Evolutionary conservation across 192 early-diverging fungal genomes (phyloP).

Genomic region (Backusella liffmaniae): DNA sequence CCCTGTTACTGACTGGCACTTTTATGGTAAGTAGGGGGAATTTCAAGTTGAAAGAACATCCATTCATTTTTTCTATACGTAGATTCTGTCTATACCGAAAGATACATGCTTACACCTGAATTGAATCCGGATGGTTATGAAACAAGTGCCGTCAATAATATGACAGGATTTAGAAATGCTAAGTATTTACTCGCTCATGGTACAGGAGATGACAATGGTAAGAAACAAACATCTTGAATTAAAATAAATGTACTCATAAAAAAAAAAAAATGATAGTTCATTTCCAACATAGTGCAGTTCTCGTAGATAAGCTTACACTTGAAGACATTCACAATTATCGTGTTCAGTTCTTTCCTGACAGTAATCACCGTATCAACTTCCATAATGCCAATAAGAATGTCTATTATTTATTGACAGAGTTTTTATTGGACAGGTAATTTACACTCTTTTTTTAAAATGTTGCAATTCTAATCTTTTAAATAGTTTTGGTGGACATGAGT

Average conservation of each 20-base stretch:
- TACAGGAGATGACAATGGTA: constrained; percentile 83
- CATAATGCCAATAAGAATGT: constrained; percentile 72
- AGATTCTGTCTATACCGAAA: constrained; percentile 95
- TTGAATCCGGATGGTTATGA: constrained; percentile 79
- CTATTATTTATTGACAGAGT: constrained; percentile 42
- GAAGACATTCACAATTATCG: constrained; percentile 77
- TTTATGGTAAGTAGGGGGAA: constrained; percentile 40
- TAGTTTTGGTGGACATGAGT: constrained; percentile 39
- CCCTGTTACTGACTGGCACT: constrained; percentile 92
- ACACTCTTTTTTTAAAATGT: background rate
- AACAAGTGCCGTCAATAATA: constrained; percentile 69
- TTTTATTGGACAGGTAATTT: constrained; percentile 32
- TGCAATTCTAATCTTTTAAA: background rate
- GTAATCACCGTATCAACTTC: constrained; percentile 82
- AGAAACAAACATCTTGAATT: background rate
- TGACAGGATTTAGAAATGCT: constrained; percentile 78
- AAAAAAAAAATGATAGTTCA: constrained; percentile 59
- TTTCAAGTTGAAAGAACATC: background rate
- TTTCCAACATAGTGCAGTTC: constrained; percentile 83
- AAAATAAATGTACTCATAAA: too few relatives aligned
- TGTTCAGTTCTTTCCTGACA: constrained; percentile 87
- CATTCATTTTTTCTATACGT: background rate
- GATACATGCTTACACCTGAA: constrained; percentile 92
- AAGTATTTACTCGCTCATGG: constrained; percentile 90
- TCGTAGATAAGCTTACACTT: constrained; percentile 77